These are phyloP conservation scores for Barnettozyma populi DNA, from an alignment of 805 yeast genomes.

Conservation along the genomic window DNA sequence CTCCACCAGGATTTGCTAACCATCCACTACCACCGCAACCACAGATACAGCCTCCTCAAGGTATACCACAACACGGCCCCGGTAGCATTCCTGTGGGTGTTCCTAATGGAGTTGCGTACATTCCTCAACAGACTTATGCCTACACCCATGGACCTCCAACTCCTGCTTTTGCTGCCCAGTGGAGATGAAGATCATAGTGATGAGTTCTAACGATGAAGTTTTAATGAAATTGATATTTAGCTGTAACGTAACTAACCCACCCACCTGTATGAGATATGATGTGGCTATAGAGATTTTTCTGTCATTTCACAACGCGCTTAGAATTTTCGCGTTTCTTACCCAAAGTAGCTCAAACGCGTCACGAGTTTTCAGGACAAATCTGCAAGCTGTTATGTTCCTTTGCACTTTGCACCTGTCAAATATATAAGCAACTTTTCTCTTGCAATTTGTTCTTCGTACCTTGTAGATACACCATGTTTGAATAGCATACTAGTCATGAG, in stretches of 20 bases:
- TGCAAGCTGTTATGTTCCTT: neutral
- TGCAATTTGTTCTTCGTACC: neutral
- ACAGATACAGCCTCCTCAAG: neutral
- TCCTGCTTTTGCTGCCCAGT: constrained; percentile 29
- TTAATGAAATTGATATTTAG: neutral
- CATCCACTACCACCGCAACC: constrained; percentile 5
- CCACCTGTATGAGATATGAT: no score
- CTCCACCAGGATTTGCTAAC: neutral
- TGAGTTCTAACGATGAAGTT: neutral
- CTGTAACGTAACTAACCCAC: no score
- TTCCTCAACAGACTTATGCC: constrained; percentile 31
- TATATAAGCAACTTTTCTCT: neutral
- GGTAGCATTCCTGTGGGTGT: constrained; percentile 4
- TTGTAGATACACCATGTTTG: neutral
- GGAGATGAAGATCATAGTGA: constrained; percentile 9
- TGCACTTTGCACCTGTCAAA: neutral
- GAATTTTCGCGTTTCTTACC: no score
- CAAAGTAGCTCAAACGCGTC: neutral
- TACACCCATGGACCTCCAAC: constrained; percentile 19
- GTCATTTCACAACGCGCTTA: neutral
- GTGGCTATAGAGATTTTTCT: no score
- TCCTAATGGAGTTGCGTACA: constrained; percentile 14
- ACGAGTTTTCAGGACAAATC: neutral
- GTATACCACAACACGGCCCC: constrained; percentile 1
- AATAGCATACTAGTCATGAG: no score